A percentile compares a stretch with the other conserved stretches of the same genome.
These are phyloP conservation scores for Larix kaempferi DNA, from an alignment of 75 land plant species.

Conservation along the genomic window DNA sequence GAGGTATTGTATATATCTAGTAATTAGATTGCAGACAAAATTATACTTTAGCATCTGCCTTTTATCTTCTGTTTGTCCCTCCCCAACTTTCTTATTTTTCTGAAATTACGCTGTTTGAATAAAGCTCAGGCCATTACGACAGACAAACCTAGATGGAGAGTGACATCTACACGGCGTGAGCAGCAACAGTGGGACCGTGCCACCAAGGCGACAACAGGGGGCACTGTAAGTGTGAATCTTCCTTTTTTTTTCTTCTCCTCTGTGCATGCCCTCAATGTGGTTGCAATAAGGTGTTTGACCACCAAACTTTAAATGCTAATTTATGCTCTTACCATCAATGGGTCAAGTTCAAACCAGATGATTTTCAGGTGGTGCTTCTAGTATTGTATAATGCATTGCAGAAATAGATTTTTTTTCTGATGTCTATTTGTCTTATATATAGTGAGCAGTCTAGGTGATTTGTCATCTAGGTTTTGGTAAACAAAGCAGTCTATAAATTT, in stretches of 20 bases:
- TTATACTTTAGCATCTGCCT: neutral
- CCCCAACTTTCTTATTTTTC: neutral
- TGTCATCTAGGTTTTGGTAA: neutral
- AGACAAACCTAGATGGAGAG: conserved; percentile 60
- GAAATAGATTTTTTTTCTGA: neutral
- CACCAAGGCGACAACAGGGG: conserved; percentile 78
- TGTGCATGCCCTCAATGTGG: neutral
- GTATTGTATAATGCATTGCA: neutral
- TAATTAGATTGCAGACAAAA: neutral
- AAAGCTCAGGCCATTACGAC: conserved; percentile 14
- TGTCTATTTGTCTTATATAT: neutral
- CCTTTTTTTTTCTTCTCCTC: neutral
- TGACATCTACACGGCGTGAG: conserved; percentile 80
- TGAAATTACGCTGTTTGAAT: neutral
- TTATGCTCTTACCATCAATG: neutral
- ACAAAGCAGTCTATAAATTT: neutral
- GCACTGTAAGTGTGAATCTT: conserved; percentile 55
- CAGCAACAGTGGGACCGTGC: conserved; percentile 86
- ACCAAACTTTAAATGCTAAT: neutral
- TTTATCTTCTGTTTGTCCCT: neutral
- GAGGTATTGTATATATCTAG: conserved; percentile 11
- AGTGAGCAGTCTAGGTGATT: neutral
- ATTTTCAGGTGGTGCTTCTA: conserved; percentile 3
- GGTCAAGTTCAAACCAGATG: neutral
- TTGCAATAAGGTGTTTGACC: neutral